Conservation (phyloP, 2,329 filamentous ascomycete species). For the Pseudogymnoascus sp. region DNA sequence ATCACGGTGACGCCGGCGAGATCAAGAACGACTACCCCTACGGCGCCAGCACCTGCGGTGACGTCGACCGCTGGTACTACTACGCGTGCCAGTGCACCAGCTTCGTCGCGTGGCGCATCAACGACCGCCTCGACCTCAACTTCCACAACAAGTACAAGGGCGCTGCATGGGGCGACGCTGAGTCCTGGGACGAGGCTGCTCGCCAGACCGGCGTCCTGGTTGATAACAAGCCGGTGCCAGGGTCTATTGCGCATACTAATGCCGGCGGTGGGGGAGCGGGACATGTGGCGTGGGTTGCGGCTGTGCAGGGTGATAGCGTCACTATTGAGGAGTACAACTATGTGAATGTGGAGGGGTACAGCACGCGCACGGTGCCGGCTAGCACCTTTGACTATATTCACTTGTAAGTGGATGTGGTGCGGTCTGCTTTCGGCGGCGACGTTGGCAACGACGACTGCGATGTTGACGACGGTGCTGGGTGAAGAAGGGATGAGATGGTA, state of each 20-base stretch:
- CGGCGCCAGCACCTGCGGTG: slow-evolving; percentile 6
- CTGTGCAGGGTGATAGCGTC: neutral
- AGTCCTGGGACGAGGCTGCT: neutral
- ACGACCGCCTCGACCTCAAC: slow-evolving; percentile 10
- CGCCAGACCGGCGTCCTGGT: neutral
- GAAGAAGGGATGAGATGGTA: neutral
- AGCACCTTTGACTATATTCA: neutral
- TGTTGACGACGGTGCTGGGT: neutral
- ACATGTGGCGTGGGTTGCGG: neutral
- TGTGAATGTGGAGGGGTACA: neutral
- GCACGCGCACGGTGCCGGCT: neutral
- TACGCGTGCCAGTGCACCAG: slow-evolving; percentile 13
- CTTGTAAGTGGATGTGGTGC: neutral
- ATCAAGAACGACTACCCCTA: slow-evolving; percentile 10
- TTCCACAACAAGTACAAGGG: slow-evolving; percentile 12
- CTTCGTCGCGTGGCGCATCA: slow-evolving; percentile 12
- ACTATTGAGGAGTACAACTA: neutral
- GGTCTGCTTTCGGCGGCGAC: neutral
- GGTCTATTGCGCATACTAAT: neutral
- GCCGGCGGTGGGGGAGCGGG: neutral
- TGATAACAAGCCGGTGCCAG: neutral
- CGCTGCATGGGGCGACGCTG: slow-evolving; percentile 5
- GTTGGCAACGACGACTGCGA: neutral
- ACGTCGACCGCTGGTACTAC: slow-evolving; percentile 11
- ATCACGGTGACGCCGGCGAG: neutral